phyloP scores from a whole-genome alignment of 495 filamentous ascomycete genomes.

The Talaromyces trachyspermus region DNA sequence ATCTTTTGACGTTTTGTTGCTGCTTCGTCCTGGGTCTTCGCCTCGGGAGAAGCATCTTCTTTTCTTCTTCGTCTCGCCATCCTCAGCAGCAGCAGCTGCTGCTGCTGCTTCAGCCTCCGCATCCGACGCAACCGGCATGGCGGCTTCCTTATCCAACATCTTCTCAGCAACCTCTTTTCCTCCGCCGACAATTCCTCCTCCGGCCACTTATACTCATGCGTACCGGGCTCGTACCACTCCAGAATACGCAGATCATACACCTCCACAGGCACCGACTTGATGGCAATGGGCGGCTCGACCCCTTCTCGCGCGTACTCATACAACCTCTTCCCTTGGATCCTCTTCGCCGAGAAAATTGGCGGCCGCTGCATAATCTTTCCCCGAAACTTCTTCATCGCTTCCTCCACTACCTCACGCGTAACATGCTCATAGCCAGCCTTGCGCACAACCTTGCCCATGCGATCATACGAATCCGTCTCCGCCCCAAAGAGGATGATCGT shows the following conservation, averaged over 20 bases:
- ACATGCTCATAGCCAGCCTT: conserved; percentile 68
- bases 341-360: conserved; percentile 86
- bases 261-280: conserved; percentile 70
- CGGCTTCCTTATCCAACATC: conserved; percentile 43
- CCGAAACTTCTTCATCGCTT: conserved; percentile 65
- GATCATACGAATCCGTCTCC: conserved; percentile 88
- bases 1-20: conserved; percentile 7
- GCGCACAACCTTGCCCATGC: conserved; percentile 70
- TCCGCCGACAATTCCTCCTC: conserved; percentile 61
- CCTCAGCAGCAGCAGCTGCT: too few species aligned
- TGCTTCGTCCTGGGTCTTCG: conserved; percentile 22
- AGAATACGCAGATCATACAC: conserved; percentile 68
- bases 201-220: conserved; percentile 66
- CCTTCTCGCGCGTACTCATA: conserved; percentile 96
- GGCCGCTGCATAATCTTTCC: conserved; percentile 88
- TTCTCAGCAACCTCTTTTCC: conserved; percentile 69
- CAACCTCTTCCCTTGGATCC: conserved; percentile 80
- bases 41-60: conserved; percentile 13
- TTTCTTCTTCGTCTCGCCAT: conserved; percentile 10
- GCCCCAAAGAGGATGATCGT: conserved; percentile 83
- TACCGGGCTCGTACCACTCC: conserved; percentile 82
- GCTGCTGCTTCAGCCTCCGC: conserved; percentile 13
- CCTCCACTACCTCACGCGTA: conserved; percentile 68
- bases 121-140: conserved; percentile 15
- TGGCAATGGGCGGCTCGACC: conserved; percentile 72